Conservation (phyloP, 2,329 filamentous ascomycete genomes). For the Seiridium cupressi region DNA sequence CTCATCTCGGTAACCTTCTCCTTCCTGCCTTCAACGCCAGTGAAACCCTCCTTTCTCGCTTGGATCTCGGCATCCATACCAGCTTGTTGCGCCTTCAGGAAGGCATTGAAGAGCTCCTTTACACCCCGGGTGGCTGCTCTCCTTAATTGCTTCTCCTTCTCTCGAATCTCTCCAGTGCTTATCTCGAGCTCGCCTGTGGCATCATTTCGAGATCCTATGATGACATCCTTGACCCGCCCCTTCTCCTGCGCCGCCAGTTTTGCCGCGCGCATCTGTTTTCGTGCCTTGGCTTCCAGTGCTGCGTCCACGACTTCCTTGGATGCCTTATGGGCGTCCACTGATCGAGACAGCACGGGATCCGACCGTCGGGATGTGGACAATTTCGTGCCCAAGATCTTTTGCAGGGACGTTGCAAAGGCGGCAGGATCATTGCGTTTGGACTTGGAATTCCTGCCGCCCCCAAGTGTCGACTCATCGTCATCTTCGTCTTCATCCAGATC, state of each 20-base stretch:
- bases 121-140: slow-evolving; percentile 93
- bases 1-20: slow-evolving; percentile 94
- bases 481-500: slow-evolving; percentile 40
- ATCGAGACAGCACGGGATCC: slow-evolving; percentile 90
- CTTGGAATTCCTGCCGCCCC: slow-evolving; percentile 38
- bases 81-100: slow-evolving; percentile 87
- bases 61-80: slow-evolving; percentile 74
- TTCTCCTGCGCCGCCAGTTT: slow-evolving; percentile 78
- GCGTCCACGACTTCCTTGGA: slow-evolving; percentile 71
- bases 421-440: slow-evolving; percentile 89
- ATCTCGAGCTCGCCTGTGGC: slow-evolving; percentile 39
- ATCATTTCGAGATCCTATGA: slow-evolving; percentile 61
- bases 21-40: slow-evolving; percentile 77
- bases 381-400: slow-evolving; percentile 89
- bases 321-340: slow-evolving; percentile 69
- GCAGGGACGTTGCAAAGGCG: slow-evolving; percentile 89
- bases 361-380: slow-evolving; percentile 76
- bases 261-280: slow-evolving; percentile 75
- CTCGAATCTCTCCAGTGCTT: slow-evolving; percentile 56
- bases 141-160: slow-evolving; percentile 75
- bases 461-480: slow-evolving; percentile 34
- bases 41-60: slow-evolving; percentile 67
- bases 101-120: slow-evolving; percentile 93
- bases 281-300: slow-evolving; percentile 79
- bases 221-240: slow-evolving; percentile 83